A percentile compares a stretch with the other conserved stretches of the same genome.
Conservation (phyloP, 495 filamentous ascomycete species). For the Penicillium macrosclerotiorum region DNA sequence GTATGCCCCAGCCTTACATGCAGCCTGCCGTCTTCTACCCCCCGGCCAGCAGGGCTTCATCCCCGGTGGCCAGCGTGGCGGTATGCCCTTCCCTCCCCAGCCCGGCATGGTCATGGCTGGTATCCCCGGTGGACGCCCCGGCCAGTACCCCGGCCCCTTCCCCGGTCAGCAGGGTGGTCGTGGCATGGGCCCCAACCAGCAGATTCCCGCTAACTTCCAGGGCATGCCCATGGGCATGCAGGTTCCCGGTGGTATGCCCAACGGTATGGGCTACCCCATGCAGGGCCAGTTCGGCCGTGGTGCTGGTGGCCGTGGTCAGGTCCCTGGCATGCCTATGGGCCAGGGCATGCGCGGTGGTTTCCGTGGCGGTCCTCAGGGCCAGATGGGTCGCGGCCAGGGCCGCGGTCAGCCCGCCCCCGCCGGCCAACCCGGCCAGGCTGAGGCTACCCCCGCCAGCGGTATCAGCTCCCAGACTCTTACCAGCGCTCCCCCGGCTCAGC, state of each 20-base stretch:
- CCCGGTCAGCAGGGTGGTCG: constrained; percentile 80
- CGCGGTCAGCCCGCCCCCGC: constrained; percentile 38
- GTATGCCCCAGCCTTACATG: constrained; percentile 85
- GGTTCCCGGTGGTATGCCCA: constrained; percentile 52
- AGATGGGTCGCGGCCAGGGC: constrained; percentile 51
- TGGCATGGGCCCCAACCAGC: constrained; percentile 71
- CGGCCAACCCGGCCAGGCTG: constrained; percentile 30
- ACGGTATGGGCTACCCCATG: constrained; percentile 57
- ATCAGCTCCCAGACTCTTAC: constrained; percentile 46
- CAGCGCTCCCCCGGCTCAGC: constrained; percentile 61
- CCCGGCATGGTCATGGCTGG: constrained; percentile 76
- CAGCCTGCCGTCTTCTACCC: constrained; percentile 85
- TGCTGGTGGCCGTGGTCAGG: constrained; percentile 70
- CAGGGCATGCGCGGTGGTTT: constrained; percentile 69
- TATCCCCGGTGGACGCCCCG: constrained; percentile 78
- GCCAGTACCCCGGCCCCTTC: constrained; percentile 77
- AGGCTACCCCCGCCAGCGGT: constrained; percentile 25
- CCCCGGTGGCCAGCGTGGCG: constrained; percentile 66
- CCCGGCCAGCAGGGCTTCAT: constrained; percentile 86
- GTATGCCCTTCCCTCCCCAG: constrained; percentile 83
- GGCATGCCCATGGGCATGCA: constrained; percentile 76
- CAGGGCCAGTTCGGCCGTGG: constrained; percentile 65
- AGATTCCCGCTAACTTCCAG: constrained; percentile 81
- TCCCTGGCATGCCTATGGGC: constrained; percentile 70
- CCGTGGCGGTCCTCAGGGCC: constrained; percentile 44